Conservation (phyloP, 768 basidiomycete genomes). For the Amylocystis lapponica region DNA sequence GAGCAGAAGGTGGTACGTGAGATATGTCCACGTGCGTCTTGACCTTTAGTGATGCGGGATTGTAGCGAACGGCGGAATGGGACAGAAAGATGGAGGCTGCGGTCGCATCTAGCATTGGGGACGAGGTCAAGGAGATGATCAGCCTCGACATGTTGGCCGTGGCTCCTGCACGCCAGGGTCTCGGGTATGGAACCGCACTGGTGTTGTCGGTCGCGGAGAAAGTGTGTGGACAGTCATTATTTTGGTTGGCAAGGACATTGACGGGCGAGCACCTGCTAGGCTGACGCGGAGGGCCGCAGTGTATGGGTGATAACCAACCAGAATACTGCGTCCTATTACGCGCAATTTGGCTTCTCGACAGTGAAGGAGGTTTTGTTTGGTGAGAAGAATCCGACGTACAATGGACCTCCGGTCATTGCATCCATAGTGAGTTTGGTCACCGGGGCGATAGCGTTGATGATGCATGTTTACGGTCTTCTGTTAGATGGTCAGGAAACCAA, state of each 20-base stretch:
- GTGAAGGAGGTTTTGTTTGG: conserved; percentile 1
- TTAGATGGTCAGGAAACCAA: neutral
- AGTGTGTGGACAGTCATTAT: conserved; percentile 5
- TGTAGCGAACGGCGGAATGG: conserved; percentile 4
- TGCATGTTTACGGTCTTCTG: neutral
- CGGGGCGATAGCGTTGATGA: neutral
- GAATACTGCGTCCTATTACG: conserved; percentile 13
- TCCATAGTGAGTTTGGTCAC: conserved; percentile 7
- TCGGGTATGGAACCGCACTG: conserved; percentile 12
- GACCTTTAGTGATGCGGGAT: no score
- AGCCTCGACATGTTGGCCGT: conserved; percentile 5
- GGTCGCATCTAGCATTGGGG: conserved; percentile 1
- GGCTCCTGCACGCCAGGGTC: conserved; percentile 7
- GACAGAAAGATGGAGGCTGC: neutral
- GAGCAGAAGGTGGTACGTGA: no score
- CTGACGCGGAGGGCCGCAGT: conserved; percentile 7
- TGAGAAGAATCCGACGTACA: conserved; percentile 11
- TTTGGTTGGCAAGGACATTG: no score
- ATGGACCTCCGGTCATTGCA: conserved; percentile 9
- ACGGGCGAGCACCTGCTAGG: conserved; percentile 1
- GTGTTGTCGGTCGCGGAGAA: conserved; percentile 6
- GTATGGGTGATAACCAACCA: conserved; percentile 10
- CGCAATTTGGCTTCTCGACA: conserved; percentile 8
- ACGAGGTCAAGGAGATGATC: conserved; percentile 9
- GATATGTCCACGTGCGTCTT: no score